phyloP scores from a whole-genome alignment of 2,329 filamentous ascomycete genomes.

The Botrytis tulipae region DNA sequence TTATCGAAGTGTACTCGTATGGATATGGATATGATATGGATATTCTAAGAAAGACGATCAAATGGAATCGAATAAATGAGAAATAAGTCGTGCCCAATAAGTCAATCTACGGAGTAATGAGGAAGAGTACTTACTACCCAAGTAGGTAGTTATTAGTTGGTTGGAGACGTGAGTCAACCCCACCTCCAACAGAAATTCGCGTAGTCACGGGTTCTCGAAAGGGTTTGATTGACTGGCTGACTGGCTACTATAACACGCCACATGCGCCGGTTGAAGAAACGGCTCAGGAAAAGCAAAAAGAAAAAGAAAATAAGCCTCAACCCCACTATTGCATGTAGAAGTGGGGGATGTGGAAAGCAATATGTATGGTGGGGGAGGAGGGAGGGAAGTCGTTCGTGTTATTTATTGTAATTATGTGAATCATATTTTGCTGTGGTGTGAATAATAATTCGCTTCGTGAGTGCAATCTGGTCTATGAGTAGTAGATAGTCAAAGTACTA shows the following conservation, averaged over 20 bases:
- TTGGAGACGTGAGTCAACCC: constrained; percentile 9
- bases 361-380: neutral
- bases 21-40: neutral
- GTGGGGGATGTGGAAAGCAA: neutral
- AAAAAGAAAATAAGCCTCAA: neutral
- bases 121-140: neutral
- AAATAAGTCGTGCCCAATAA: neutral
- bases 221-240: neutral
- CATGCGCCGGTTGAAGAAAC: constrained; percentile 1
- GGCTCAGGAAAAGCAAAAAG: neutral
- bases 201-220: neutral
- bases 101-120: neutral
- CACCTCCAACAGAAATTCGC: neutral
- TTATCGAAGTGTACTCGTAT: neutral
- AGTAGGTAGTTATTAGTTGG: neutral
- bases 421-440: neutral
- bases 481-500: neutral
- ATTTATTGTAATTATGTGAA: neutral
- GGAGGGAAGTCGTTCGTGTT: neutral
- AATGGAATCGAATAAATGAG: neutral
- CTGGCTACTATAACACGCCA: neutral
- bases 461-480: neutral
- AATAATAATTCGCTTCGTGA: neutral
- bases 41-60: neutral
- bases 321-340: neutral